These are phyloP conservation scores for Lyophyllum decastes DNA, from an alignment of 768 basidiomycete species.

Conservation along the genomic window DNA sequence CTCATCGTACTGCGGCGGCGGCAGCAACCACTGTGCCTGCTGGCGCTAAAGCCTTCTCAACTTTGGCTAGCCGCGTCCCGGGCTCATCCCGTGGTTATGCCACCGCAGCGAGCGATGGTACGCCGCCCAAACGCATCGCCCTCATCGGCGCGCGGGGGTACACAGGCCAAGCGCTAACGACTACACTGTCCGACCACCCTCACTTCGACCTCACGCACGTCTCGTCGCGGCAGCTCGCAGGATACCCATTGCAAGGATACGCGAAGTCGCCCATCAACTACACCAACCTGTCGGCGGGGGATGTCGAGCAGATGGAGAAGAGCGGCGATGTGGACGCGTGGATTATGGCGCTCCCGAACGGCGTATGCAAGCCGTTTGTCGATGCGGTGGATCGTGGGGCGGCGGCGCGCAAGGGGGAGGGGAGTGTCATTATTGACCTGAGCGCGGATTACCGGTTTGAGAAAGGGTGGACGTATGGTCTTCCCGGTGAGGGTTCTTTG, in stretches of 20 bases:
- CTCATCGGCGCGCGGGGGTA: slow-evolving; percentile 95
- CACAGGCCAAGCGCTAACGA: slow-evolving; percentile 91
- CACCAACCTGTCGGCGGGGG: slow-evolving; percentile 73
- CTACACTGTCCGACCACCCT: slow-evolving; percentile 87
- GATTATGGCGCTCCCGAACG: slow-evolving; percentile 99
- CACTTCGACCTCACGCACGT: slow-evolving; percentile 90
- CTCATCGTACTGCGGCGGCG: slow-evolving; percentile 39
- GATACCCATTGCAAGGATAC: slow-evolving; percentile 78
- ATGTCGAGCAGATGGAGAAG: slow-evolving; percentile 89
- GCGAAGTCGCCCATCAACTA: slow-evolving; percentile 74
- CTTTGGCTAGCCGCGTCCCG: slow-evolving; percentile 50
- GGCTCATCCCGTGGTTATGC: slow-evolving; percentile 77
- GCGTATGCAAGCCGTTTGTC: slow-evolving; percentile 94
- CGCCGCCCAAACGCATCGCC: slow-evolving; percentile 84
- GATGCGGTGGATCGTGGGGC: slow-evolving; percentile 87
- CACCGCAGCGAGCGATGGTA: slow-evolving; percentile 51
- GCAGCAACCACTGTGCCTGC: slow-evolving; percentile 24
- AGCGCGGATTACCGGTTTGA: slow-evolving; percentile 97
- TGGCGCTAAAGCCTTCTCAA: slow-evolving; percentile 60
- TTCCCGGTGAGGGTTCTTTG: slow-evolving; percentile 86
- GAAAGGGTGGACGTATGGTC: slow-evolving; percentile 93
- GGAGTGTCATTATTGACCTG: slow-evolving; percentile 88
- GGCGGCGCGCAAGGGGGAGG: slow-evolving; percentile 49
- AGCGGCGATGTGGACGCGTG: slow-evolving; percentile 92
- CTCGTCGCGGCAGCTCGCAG: slow-evolving; percentile 92